Percentiles rank a stretch among this genome's conserved stretches.
phyloP scores from a whole-genome alignment of 2,329 filamentous ascomycete species.

The Cytospora paraplurivora region DNA sequence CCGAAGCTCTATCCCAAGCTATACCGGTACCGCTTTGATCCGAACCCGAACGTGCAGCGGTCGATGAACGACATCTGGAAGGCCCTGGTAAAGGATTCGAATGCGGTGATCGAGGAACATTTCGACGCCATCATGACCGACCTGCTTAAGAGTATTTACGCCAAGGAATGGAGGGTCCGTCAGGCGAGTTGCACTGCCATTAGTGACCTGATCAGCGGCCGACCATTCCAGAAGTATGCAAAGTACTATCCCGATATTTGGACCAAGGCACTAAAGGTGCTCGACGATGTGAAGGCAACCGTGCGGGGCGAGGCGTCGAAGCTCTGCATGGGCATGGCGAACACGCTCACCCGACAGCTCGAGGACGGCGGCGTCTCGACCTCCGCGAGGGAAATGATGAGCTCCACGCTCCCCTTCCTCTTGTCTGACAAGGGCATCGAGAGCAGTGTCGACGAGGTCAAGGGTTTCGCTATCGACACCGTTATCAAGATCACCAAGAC shows the following conservation, averaged over 20 bases:
- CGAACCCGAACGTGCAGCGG: conserved; percentile 85
- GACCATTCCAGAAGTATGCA: conserved; percentile 75
- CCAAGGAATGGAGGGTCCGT: conserved; percentile 89
- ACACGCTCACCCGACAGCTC: conserved; percentile 80
- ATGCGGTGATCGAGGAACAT: conserved; percentile 72
- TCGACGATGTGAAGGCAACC: conserved; percentile 94
- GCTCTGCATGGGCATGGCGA: conserved; percentile 82
- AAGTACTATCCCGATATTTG: conserved; percentile 84
- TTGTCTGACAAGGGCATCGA: conserved; percentile 88
- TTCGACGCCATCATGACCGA: conserved; percentile 91
- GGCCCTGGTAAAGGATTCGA: conserved; percentile 87
- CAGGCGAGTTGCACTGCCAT: conserved; percentile 92
- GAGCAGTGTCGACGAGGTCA: conserved; percentile 84
- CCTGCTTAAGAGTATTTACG: conserved; percentile 80
- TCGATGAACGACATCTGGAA: conserved; percentile 99
- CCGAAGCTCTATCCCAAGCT: conserved; percentile 95
- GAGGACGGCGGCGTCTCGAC: conserved; percentile 74
- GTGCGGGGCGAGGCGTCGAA: conserved; percentile 80
- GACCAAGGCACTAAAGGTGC: conserved; percentile 81
- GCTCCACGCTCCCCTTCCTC: conserved; percentile 86
- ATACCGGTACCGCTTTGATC: conserved; percentile 92
- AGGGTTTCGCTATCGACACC: conserved; percentile 78
- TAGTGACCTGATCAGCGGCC: conserved; percentile 81
- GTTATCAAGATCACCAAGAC: conserved; percentile 90
- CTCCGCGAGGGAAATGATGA: conserved; percentile 76